phyloP scores from a whole-genome alignment of 2,329 filamentous ascomycete genomes.

The Botrytis fragariae region DNA sequence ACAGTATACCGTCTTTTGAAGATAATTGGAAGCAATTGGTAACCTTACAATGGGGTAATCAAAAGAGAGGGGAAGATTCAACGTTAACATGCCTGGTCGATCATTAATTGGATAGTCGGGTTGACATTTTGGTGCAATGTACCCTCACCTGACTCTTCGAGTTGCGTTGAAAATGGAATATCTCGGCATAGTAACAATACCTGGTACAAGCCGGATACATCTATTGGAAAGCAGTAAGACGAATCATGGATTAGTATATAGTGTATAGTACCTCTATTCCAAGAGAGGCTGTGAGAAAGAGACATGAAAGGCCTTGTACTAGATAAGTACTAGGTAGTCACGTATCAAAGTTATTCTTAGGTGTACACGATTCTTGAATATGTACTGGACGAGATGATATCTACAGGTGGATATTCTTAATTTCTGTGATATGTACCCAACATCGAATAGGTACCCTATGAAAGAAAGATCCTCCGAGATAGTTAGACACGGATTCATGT shows the following conservation, averaged over 20 bases:
- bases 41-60: conserved; percentile 15
- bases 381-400: conserved; percentile 10
- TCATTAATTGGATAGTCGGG: conserved; percentile 17
- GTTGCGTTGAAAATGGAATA: background rate
- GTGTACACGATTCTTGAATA: conserved; percentile 1
- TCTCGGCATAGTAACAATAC: conserved; percentile 9
- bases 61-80: conserved; percentile 12
- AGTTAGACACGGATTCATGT: background rate
- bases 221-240: conserved; percentile 11
- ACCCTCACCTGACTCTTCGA: conserved; percentile 11
- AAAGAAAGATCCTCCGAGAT: background rate
- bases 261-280: conserved; percentile 13
- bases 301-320: background rate
- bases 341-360: background rate
- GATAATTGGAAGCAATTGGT: conserved; percentile 14
- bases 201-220: conserved; percentile 11
- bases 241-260: conserved; percentile 10
- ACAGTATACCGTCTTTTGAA: conserved; percentile 1
- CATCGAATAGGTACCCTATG: conserved; percentile 4
- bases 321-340: background rate
- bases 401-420: conserved; percentile 8
- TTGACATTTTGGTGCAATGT: conserved; percentile 13
- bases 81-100: conserved; percentile 15
- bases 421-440: conserved; percentile 13
- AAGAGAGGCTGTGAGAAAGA: conserved; percentile 17